phyloP scores from a whole-genome alignment of 176 grass and related monocot species.

The Triticum aestivum region DNA sequence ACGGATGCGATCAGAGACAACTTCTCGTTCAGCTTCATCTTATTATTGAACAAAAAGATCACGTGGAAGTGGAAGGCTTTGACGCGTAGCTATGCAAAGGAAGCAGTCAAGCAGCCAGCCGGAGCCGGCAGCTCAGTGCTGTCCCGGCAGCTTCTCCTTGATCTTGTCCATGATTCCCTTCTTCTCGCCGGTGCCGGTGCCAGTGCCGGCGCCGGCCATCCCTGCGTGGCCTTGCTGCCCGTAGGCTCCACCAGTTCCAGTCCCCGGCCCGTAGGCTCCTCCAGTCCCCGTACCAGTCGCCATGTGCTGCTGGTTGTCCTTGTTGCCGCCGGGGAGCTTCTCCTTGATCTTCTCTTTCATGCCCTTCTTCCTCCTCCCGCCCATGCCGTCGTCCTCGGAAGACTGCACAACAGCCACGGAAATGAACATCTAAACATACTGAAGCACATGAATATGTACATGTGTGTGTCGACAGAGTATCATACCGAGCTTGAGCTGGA shows the following conservation, averaged over 20 bases:
- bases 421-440: neutral
- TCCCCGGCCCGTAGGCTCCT: neutral
- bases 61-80: neutral
- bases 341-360: slow-evolving; percentile 83
- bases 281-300: neutral
- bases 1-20: neutral
- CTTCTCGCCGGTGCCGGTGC: neutral
- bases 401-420: neutral
- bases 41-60: neutral
- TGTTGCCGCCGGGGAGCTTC: slow-evolving; percentile 45
- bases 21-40: neutral
- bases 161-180: slow-evolving; percentile 19
- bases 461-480: neutral
- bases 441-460: no score
- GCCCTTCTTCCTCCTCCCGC: slow-evolving; percentile 64
- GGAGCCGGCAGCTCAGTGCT: neutral
- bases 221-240: slow-evolving; percentile 16
- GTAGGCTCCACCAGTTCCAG: neutral
- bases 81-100: neutral
- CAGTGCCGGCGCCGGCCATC: neutral
- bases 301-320: slow-evolving; percentile 8
- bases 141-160: slow-evolving; percentile 26
- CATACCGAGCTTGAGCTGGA: slow-evolving; percentile 64
- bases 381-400: slow-evolving; percentile 65
- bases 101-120: neutral